Evolutionary conservation across 2,329 filamentous ascomycete species (phyloP).

Genomic region (Grosmannia clavigera): DNA sequence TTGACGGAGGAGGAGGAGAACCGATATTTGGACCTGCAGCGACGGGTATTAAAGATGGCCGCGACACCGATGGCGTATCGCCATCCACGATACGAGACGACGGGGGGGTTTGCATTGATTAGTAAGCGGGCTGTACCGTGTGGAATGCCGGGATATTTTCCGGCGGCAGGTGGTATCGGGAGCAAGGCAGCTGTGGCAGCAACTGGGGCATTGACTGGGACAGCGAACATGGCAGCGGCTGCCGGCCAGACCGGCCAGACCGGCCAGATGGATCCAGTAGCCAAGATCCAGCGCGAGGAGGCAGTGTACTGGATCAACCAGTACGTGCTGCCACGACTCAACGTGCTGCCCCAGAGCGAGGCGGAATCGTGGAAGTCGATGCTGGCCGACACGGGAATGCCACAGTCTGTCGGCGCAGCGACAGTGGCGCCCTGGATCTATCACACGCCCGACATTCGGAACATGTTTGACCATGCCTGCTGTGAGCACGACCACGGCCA

Average conservation of each 20-base stretch:
- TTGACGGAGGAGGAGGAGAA: constrained; percentile 57
- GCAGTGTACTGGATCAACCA: constrained; percentile 58
- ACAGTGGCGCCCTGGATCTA: constrained; percentile 46
- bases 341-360: constrained; percentile 36
- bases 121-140: constrained; percentile 54
- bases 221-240: background rate
- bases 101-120: constrained; percentile 47
- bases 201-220: background rate
- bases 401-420: constrained; percentile 28
- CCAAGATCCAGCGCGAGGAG: constrained; percentile 54
- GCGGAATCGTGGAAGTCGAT: constrained; percentile 18
- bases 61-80: constrained; percentile 43
- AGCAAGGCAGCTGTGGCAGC: constrained; percentile 22
- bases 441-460: constrained; percentile 9
- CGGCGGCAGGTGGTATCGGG: constrained; percentile 22
- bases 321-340: constrained; percentile 49
- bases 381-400: constrained; percentile 15
- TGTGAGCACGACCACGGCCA: background rate
- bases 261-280: constrained; percentile 40
- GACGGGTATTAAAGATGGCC: constrained; percentile 35
- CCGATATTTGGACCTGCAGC: constrained; percentile 57
- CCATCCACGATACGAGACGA: constrained; percentile 40
- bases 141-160: constrained; percentile 50
- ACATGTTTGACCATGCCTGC: background rate
- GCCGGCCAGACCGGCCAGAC: constrained; percentile 14